Percentiles rank a stretch among this genome's conserved stretches.
Evolutionary conservation across 1,284 basidiomycete species (phyloP).

Genomic region (Trichosporon coremiiforme): DNA sequence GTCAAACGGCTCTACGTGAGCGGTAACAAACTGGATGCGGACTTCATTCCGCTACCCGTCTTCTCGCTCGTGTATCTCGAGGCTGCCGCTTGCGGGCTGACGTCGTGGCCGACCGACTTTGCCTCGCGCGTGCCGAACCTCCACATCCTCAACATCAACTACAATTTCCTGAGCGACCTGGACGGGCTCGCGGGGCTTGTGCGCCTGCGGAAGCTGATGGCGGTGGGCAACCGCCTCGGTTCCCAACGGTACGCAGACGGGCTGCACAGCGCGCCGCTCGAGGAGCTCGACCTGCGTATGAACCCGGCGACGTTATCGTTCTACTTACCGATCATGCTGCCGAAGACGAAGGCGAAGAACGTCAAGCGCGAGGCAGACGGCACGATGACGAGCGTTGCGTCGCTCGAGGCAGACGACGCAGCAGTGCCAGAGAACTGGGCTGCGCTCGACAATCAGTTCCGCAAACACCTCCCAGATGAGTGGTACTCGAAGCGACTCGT

Average conservation of each 20-base stretch:
- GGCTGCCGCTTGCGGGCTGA: slow-evolving; percentile 84
- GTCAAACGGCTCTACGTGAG: slow-evolving; percentile 92
- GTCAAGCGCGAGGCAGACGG: slow-evolving; percentile 13
- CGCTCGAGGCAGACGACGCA: slow-evolving; percentile 25
- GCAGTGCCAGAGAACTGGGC: slow-evolving; percentile 56
- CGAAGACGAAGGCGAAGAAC: slow-evolving; percentile 24
- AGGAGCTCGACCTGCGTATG: slow-evolving; percentile 90
- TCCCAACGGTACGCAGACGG: slow-evolving; percentile 66
- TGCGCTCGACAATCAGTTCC: slow-evolving; percentile 78
- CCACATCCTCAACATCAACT: slow-evolving; percentile 89
- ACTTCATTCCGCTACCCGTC: slow-evolving; percentile 63
- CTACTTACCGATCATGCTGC: slow-evolving; percentile 81
- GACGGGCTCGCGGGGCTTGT: slow-evolving; percentile 71
- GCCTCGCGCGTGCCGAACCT: slow-evolving; percentile 76
- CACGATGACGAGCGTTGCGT: slow-evolving; percentile 8
- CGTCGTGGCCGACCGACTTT: slow-evolving; percentile 70
- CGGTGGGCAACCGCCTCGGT: slow-evolving; percentile 77
- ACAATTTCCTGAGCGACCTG: slow-evolving; percentile 81
- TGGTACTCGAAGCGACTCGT: slow-evolving; percentile 79
- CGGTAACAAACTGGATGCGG: slow-evolving; percentile 58
- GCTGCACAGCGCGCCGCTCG: slow-evolving; percentile 68
- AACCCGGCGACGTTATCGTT: slow-evolving; percentile 92
- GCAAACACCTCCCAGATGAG: slow-evolving; percentile 81
- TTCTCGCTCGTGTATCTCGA: slow-evolving; percentile 93
- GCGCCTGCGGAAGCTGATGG: slow-evolving; percentile 75